Percentiles rank a stretch among this genome's conserved stretches.
Conservation (phyloP, 495 filamentous ascomycete species). For the Lophiotrema nucula region DNA sequence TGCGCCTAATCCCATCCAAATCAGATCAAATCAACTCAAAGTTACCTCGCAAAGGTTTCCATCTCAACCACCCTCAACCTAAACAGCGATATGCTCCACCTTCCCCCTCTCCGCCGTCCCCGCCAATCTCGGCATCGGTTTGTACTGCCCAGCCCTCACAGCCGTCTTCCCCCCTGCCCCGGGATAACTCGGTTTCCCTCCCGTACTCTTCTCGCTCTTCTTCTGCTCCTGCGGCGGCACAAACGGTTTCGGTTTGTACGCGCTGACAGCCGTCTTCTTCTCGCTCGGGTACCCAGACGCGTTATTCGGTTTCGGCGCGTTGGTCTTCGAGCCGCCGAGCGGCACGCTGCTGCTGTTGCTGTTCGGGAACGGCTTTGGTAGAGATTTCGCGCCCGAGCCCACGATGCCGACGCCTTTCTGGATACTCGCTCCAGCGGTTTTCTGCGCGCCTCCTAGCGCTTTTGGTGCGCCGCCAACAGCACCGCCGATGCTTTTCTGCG, state of each 20-base stretch:
- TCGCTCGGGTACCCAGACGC: background rate
- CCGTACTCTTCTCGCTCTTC: conserved; percentile 11
- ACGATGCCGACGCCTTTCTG: background rate
- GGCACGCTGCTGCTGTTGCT: background rate
- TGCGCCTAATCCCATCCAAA: too few relatives aligned
- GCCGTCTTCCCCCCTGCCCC: conserved; percentile 19
- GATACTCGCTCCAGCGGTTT: background rate
- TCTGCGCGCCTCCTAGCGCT: background rate
- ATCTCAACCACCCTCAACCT: too few relatives aligned
- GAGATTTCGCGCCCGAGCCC: background rate
- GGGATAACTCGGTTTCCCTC: too few relatives aligned
- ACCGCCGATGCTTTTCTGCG: background rate
- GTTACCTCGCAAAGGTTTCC: too few relatives aligned
- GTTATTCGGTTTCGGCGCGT: background rate
- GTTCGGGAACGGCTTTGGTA: conserved; percentile 1
- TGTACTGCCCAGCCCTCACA: conserved; percentile 17
- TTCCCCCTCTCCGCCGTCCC: conserved; percentile 14
- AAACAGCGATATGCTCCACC: conserved; percentile 16
- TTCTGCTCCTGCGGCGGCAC: conserved; percentile 7
- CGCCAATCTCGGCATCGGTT: conserved; percentile 10
- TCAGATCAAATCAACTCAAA: too few relatives aligned
- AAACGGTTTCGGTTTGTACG: conserved; percentile 12
- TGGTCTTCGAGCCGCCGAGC: background rate
- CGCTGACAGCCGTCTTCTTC: conserved; percentile 15
- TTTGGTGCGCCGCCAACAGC: conserved; percentile 9